Evolutionary conservation across 768 basidiomycete species (phyloP), one percentile per base, ranked within the genome.

Genomic region (Rhizopogon vulgaris): DNA sequence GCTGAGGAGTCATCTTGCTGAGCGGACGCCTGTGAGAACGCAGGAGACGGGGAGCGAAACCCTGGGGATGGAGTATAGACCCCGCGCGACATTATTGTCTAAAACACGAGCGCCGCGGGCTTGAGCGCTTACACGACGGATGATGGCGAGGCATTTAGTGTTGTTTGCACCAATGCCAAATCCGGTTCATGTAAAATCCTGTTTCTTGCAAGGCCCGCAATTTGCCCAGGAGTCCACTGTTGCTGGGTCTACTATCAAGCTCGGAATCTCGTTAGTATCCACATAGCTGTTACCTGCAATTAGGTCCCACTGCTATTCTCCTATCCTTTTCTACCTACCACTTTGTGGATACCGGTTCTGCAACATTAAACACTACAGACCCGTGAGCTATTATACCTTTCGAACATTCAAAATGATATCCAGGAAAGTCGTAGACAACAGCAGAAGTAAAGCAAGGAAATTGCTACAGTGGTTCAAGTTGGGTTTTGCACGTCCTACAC

Each of bases 11-110:
- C 59, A 22, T 65, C 64, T 34, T 61, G 47, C 39, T 56, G 61
- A 49, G 57, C 18, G 34, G 73, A 64, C 36, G 63, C 61, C 50
- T 64, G 61, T 38, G 72, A 71, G 55, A 74, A 71, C 1, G 69
- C 55, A 2, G 71, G 73, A n/a, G 74, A 72, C 17, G 65, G 68
- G 12, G 74, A 69, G 43, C 71, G 71, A 15, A 75, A 71, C 12
- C 65, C 69, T 10, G 72, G 63, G 1, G 70, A 67, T 6, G 70
- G 68, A 28, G 66, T 72, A 57, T 70, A 73, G 56, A 66, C 61
- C 57, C 62, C 61, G 56, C 63, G 63, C 40, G 45, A 51, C 27
- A 38, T 53, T 56, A 58, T 61, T 49, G 53, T 22, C 25, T 24
- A 18, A 27, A 17, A 46, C 22, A 22, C 22, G 22, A 22, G 1